Evolutionary conservation across 2,329 filamentous ascomycete species (phyloP), one percentile per base, ranked within the genome.

Genomic region (Stylonectria norvegica): DNA sequence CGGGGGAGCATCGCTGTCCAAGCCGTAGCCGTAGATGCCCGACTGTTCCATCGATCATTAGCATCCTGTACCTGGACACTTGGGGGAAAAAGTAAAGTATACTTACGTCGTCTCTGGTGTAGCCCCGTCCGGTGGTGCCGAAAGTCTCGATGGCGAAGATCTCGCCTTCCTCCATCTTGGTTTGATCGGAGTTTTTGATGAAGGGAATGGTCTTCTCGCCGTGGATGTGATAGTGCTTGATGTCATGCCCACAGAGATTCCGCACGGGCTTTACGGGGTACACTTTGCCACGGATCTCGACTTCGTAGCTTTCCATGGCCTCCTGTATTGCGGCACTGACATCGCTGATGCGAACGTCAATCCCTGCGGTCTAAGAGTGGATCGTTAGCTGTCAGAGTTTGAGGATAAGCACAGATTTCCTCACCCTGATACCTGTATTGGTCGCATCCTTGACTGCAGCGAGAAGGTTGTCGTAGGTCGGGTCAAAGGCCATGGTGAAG

Each of bases 151-250:
- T 94, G 45, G 89, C 89, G 64, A 91, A 95, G 14, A 88, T 79
- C 55, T 95, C 89, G 23, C 89, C 89, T 65, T 95, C 89, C 66
- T 95, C 89, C 89, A 95, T 95, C 73, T 94, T 94, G 27, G 87
- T 93, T 60, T 83, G 79, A 55, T 93, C 86, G 35, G 74, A 75
- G 42, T 81, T 82, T 70, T 91, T 94, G 52, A 94, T 85, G 55
- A 95, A 94, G 0, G 89, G 90, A 33, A 95, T 86, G 53, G 84
- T 88, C 73, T 95, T 95, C 53, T 79, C 83, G 38, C 89, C 89
- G 64, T 95, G 89, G 56, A 95, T 95, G 56, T 79, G 81, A 68
- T 89, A 91, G 43, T 81, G 88, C 28, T 85, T 74, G 56, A 95
- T 95, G 52, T 86, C 87, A 66, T 95, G 89, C 5, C 86, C 88